Conservation (phyloP, 495 filamentous ascomycete genomes). For the Neurospora intermedia region DNA sequence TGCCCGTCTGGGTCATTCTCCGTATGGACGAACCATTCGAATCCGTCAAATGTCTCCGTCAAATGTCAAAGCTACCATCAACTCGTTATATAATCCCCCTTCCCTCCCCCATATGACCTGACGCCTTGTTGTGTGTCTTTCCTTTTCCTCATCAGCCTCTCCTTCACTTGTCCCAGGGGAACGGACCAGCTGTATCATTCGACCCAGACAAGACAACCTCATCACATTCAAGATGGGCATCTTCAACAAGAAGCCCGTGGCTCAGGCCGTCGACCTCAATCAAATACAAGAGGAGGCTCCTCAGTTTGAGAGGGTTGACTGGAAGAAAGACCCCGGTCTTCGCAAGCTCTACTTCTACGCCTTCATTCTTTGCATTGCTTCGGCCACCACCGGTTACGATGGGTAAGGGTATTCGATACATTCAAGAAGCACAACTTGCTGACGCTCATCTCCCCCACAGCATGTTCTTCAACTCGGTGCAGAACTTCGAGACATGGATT, state of each 20-base stretch:
- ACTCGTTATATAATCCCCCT: conserved; percentile 13
- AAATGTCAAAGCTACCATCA: background rate
- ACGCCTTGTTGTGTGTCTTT: conserved; percentile 5
- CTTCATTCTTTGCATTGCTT: conserved; percentile 48
- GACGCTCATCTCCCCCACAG: conserved; percentile 18
- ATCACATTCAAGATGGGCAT: conserved; percentile 20
- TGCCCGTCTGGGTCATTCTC: conserved; percentile 13
- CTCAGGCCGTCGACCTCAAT: conserved; percentile 12
- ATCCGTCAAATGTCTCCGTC: background rate
- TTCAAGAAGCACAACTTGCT: conserved; percentile 1
- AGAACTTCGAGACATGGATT: conserved; percentile 42
- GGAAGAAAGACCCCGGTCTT: conserved; percentile 48
- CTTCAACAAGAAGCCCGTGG: conserved; percentile 25
- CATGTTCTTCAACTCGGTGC: conserved; percentile 45
- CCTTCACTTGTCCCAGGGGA: conserved; percentile 11
- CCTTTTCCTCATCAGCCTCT: conserved; percentile 9
- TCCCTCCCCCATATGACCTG: background rate
- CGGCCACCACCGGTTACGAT: conserved; percentile 59
- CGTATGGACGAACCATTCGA: background rate
- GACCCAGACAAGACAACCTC: conserved; percentile 3
- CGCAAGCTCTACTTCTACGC: conserved; percentile 51
- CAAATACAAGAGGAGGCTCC: conserved; percentile 43
- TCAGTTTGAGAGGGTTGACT: conserved; percentile 47
- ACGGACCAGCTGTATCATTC: conserved; percentile 9
- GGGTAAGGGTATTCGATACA: conserved; percentile 24